phyloP scores from a whole-genome alignment of 495 filamentous ascomycete genomes.

The Penicillium malachiteum region DNA sequence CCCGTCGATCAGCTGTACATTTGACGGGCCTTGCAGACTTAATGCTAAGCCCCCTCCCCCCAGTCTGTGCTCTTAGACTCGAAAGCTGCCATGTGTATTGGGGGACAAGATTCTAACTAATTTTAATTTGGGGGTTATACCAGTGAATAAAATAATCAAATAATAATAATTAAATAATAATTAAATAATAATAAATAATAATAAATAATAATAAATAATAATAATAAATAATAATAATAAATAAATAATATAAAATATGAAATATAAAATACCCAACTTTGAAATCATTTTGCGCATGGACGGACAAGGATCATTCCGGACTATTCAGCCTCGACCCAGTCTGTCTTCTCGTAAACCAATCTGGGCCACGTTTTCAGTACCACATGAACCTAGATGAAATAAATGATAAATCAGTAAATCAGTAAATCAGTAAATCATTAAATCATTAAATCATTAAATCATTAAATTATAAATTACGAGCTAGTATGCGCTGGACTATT shows the following conservation, averaged over 20 bases:
- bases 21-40: constrained; percentile 13
- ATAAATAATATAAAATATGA: no score
- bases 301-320: constrained; percentile 18
- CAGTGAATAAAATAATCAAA: no score
- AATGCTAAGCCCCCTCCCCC: constrained; percentile 1
- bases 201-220: no score
- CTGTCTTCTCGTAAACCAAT: constrained; percentile 10
- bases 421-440: no score
- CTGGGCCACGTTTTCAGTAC: constrained; percentile 19
- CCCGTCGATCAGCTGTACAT: constrained; percentile 30
- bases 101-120: background rate
- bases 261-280: background rate
- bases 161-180: no score
- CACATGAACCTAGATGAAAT: background rate
- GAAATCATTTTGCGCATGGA: constrained; percentile 5
- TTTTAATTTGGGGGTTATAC: background rate
- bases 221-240: no score
- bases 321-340: constrained; percentile 19
- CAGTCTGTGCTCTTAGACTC: constrained; percentile 21
- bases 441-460: no score
- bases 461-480: no score
- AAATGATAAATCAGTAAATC: no score
- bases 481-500: no score
- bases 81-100: constrained; percentile 7
- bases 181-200: no score